These are phyloP conservation scores for Epichloe aotearoae DNA, from an alignment of 2,329 filamentous ascomycete species.

Conservation along the genomic window DNA sequence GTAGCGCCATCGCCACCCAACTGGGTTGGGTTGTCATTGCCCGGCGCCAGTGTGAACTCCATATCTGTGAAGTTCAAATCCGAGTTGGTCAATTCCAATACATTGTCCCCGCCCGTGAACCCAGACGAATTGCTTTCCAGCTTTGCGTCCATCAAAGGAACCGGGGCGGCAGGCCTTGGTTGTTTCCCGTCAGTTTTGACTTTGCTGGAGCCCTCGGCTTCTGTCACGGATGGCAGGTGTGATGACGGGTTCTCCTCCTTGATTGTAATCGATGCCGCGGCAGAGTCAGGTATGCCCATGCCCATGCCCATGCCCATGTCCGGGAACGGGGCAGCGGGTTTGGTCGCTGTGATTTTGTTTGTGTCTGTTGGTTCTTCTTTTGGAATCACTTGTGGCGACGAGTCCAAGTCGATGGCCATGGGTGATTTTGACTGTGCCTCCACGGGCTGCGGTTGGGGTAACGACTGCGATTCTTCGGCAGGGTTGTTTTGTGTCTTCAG, in stretches of 20 bases:
- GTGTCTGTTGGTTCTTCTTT: slow-evolving; percentile 19
- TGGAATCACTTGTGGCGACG: slow-evolving; percentile 16
- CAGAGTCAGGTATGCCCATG: slow-evolving; percentile 19
- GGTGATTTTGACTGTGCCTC: slow-evolving; percentile 23
- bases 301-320: slow-evolving; percentile 40
- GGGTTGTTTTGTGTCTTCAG: slow-evolving; percentile 17
- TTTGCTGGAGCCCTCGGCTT: not conserved
- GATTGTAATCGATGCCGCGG: slow-evolving; percentile 8
- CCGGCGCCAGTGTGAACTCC: slow-evolving; percentile 39
- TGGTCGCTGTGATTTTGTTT: slow-evolving; percentile 18
- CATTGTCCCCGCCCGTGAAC: slow-evolving; percentile 8
- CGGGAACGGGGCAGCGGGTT: slow-evolving; percentile 37
- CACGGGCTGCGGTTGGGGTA: slow-evolving; percentile 14
- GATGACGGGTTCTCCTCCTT: slow-evolving; percentile 12
- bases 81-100: slow-evolving; percentile 14
- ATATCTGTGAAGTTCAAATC: slow-evolving; percentile 42
- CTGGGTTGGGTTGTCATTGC: slow-evolving; percentile 17
- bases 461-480: slow-evolving; percentile 4
- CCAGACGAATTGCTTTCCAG: slow-evolving; percentile 12
- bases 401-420: slow-evolving; percentile 24
- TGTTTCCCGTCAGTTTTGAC: slow-evolving; percentile 15
- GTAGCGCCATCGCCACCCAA: slow-evolving; percentile 2
- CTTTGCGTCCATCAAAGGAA: slow-evolving; percentile 16
- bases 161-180: slow-evolving; percentile 13
- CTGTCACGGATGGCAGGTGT: not conserved